Evolutionary conservation across 352 stramenopile genomes (phyloP).

Genomic region (Phytopythium delawarense): DNA sequence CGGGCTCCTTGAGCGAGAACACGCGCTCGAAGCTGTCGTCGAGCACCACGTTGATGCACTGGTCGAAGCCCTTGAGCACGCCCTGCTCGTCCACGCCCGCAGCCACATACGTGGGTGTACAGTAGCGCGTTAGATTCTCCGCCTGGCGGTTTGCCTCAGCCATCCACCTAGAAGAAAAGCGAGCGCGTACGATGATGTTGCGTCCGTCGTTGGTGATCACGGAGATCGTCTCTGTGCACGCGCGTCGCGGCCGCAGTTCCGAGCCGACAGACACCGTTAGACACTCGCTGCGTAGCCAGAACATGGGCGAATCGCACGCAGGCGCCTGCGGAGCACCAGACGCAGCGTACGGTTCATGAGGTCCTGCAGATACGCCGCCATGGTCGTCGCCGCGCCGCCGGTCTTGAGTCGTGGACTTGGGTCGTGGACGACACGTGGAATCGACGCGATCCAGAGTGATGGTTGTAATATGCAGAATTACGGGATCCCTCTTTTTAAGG

Average conservation of each 20-base stretch:
- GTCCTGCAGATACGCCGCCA: constrained; percentile 82
- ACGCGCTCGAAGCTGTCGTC: constrained; percentile 93
- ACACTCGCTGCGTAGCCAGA: not conserved
- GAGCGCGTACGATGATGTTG: constrained; percentile 87
- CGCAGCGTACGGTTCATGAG: constrained; percentile 70
- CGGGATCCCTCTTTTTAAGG: too few relatives aligned
- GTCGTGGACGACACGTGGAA: too few relatives aligned
- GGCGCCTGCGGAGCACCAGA: too few relatives aligned
- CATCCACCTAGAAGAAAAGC: not conserved
- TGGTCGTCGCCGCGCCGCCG: constrained; percentile 18
- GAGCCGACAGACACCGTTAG: not conserved
- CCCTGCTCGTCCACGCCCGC: constrained; percentile 29
- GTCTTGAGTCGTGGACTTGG: not conserved
- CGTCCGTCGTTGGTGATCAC: constrained; percentile 94
- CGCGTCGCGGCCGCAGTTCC: not conserved
- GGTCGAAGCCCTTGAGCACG: constrained; percentile 90
- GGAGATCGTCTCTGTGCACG: constrained; percentile 75
- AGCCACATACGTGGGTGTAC: not conserved
- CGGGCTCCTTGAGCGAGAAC: constrained; percentile 87
- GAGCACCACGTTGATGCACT: constrained; percentile 92
- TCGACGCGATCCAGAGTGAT: too few relatives aligned
- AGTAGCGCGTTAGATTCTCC: not conserved
- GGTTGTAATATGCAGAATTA: too few relatives aligned
- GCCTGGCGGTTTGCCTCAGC: too few relatives aligned
- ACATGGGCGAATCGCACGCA: not conserved